Conservation (phyloP, 2,329 filamentous ascomycete species). For the Aspergillus sp. region DNA sequence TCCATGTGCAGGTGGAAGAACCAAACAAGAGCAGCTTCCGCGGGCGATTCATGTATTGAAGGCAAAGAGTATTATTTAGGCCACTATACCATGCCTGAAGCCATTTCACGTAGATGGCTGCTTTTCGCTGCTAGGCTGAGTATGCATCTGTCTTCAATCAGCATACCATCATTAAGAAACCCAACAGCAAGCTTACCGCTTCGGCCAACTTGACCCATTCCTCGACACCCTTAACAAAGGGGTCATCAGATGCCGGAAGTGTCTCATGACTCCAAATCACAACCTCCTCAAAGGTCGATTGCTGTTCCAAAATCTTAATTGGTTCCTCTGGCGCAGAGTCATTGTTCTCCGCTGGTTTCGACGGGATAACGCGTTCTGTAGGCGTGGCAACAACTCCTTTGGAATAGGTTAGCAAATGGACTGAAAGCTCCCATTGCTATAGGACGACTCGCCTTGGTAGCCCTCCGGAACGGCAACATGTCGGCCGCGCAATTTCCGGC, state of each 20-base stretch:
- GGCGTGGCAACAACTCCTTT: constrained; percentile 58
- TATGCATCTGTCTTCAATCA: constrained; percentile 28
- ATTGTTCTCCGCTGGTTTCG: constrained; percentile 41
- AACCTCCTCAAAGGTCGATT: constrained; percentile 69
- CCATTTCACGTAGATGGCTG: constrained; percentile 13
- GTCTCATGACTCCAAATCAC: constrained; percentile 82
- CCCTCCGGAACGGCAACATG: constrained; percentile 64
- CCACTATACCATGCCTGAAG: neutral
- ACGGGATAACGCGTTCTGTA: constrained; percentile 37
- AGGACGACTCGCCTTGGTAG: constrained; percentile 54
- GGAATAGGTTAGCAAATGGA: neutral
- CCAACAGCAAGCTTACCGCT: constrained; percentile 49
- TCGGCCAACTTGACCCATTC: constrained; percentile 79
- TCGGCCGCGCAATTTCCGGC: constrained; percentile 72
- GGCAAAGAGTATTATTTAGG: no score
- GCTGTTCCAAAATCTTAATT: constrained; percentile 58
- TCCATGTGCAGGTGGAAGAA: no score
- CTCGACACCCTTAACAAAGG: constrained; percentile 69
- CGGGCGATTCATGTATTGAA: no score
- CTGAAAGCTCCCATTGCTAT: neutral
- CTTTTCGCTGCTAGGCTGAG: constrained; percentile 9
- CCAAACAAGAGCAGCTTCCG: no score
- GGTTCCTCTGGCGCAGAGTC: constrained; percentile 48
- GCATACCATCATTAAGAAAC: neutral
- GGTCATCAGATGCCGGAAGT: constrained; percentile 62